Evolutionary conservation across 108 stramenopile species (phyloP), one percentile per base, ranked within the genome.

Genomic region (Conticribra guillardii): DNA sequence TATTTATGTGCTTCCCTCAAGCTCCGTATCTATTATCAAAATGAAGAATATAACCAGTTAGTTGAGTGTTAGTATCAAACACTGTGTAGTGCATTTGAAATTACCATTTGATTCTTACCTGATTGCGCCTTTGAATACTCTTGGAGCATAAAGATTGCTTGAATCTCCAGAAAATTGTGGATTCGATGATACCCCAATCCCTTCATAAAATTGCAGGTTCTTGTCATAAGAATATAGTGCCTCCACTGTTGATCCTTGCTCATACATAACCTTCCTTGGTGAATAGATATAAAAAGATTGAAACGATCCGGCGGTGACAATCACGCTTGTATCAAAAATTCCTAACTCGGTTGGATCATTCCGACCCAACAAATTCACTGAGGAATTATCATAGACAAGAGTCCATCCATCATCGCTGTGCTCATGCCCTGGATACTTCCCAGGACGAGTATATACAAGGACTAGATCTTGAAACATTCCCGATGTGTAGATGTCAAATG

Each of bases 211-310:
- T 24, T 71, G 60, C 26, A 71, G 15, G 16, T 15, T 24, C n/a
- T 54, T 21, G 46, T 52, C 55, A 22, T 37, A 62, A 16, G 31
- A 24, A 47, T 62, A 71, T n/a, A 71, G 52, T 46, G 60, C 26
- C 29, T 52, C 71, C 9, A 19, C 29, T 2, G 9, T 45, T n/a
- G 48, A 54, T 21, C 71, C 71, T 44, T 15, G 30, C 15, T 59
- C 28, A 33, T 71, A 71, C 71, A 62, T 54, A 30, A 71, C 60
- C 52, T 62, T 61, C 18, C 52, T 60, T 33, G 71, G 60, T 11
- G 71, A 71, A 47, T 58, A 71, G 53, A 71, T 51, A 22, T 50
- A 61, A 28, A 71, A 71, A 14, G 71, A 71, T 30, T 62, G 71
- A 41, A 44, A 62, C 2, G 44, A 21, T 5, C 32, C 49, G 0